Evolutionary conservation across 2,329 filamentous ascomycete genomes (phyloP), one percentile per base, ranked within the genome.

Genomic region (Macrophomina tecta): DNA sequence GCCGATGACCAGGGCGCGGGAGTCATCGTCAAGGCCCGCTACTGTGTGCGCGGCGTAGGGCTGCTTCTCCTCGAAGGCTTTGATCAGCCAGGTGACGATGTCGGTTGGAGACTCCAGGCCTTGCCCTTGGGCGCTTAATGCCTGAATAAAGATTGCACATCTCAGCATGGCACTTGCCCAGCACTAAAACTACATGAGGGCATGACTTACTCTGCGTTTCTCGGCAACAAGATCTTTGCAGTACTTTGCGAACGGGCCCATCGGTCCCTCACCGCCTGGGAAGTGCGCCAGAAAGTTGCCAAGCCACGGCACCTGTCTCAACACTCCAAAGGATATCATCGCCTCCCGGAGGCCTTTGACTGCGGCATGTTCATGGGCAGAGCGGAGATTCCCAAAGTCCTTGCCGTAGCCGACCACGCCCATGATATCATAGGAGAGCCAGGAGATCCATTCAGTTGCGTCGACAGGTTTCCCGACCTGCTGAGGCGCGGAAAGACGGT

Each of bases 391-490:
- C 38, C 76, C 75, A 69, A 83, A 81, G 51, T 80, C 74, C 69
- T 82, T 80, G 2, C 80, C 80, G 70, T 82, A 81, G 36, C 79
- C 79, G 32, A 83, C 70, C 67, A 84, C 81, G 8, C 82, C 82
- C 80, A 86, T 85, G 67, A 85, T 81, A 66, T 86, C 84, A 68
- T 85, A 82, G 9, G 81, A 78, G 36, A 85, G 72, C 75, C 79
- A 83, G 67, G 80, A 58, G 60, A 49, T 36, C 53, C 42, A 66
- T 30, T 66, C 45, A 14, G 64, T 52, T 11, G 45, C 9, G n/a
- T 66, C 45, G 5, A 52, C 32, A 1, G 64, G 53, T 18, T 53
- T 45, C 2, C 45, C 61, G 16, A 32, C 16, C 11, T 36, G 42
- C 12, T 40, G 5, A 2, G 46, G 34, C 18, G 30, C 61, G 8